Base-by-base conservation (phyloP, 1,284 basidiomycete species). In the Pseudozyma thailandica region DNA sequence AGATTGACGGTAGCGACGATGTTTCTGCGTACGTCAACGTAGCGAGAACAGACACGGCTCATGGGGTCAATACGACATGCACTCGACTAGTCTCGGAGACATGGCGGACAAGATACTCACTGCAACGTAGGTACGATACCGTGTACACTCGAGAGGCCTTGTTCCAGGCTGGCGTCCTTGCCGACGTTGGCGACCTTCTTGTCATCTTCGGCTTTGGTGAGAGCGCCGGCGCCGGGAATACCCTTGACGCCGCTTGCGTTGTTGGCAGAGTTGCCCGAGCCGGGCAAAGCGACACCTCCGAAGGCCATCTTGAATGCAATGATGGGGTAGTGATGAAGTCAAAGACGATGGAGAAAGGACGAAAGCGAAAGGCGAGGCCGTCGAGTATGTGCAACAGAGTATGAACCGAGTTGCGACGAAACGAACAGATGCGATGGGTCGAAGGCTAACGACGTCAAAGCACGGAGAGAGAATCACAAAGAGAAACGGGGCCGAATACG, bases 1-100 rank as follows among this genome's bases (percentile, higher is more conserved):
- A 99, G 88, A 82, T 98, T 98, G 84, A 98, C 96, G 15, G 96
- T 99, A 10, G 96, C 95, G 76, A 99, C 95, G 73, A 98, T 98
- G 85, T 98, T 98, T 87, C 88, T 88, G 65, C 23, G 44, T 25
- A 25, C 39, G 21, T 33, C 23, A 30, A 39, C 4, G 50, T 26
- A 42, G 50, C 47, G 18, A 48, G 26, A 31, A 18, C 28, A 44
- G 48, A 26, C 21, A 21, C 28, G 18, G 35, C 50, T 31, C 39
- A 45, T 26, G 31, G 48, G 47, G 61, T 64, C 61, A 64, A 64
- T 28, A 65, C 20, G 33, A 25, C 16, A 37, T 59, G 21, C 21
- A 25, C 20, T 28, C 6, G 37, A 10, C n/a, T n/a, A 39, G 37
- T 41, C 58, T 50, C 50, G 47, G 50, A 51, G 12, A 15, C 12